Evolutionary conservation across 805 yeast genomes (phyloP), one percentile per base, ranked within the genome.

Genomic region (Candida argentea): DNA sequence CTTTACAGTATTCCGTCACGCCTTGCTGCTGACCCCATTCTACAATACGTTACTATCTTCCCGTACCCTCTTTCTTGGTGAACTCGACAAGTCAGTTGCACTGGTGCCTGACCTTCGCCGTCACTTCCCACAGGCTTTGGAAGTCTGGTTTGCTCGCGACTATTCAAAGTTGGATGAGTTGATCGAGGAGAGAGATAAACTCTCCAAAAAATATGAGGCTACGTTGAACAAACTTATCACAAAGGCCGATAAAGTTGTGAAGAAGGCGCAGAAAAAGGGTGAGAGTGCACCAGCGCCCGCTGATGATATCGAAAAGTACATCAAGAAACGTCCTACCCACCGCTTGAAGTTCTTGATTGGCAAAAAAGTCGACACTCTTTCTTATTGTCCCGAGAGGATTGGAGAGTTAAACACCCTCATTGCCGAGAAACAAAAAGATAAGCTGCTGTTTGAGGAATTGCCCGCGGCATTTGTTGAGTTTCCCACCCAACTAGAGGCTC

Each of bases 381-480:
- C 77, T 29, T 80, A 85, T 47, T 75, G 80, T 36, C 65, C 72
- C 29, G 74, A 75, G 38, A 67, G 67, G 41, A 54, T 87, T 28
- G 78, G 76, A 14, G 81, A 79, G 39, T 64, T 79, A 44, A 84
- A 82, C 53, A 60, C 55, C 8, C 71, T 81, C 28, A 79, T 91
- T 40, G 61, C 58, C 25, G 59, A 65, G 16, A 54, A 61, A 27
- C 95, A 84, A 54, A 44, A 51, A 11, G 54, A 61, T 21, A 68
- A 71, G 52, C 66, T 67, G 27, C 54, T 66, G 5, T 64, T 65
- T 35, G 61, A 70, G 3, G 68, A 68, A 43, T 50, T 68, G 23
- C 76, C 80, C 4, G 72, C 94, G 21, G 89, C 77, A 5, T 84
- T 86, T 44, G 52, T 86, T 32, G 85, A 83, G 46, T 89, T 91